Evolutionary conservation across 805 yeast genomes (phyloP).

Genomic region (Wickerhamiella dianesei): DNA sequence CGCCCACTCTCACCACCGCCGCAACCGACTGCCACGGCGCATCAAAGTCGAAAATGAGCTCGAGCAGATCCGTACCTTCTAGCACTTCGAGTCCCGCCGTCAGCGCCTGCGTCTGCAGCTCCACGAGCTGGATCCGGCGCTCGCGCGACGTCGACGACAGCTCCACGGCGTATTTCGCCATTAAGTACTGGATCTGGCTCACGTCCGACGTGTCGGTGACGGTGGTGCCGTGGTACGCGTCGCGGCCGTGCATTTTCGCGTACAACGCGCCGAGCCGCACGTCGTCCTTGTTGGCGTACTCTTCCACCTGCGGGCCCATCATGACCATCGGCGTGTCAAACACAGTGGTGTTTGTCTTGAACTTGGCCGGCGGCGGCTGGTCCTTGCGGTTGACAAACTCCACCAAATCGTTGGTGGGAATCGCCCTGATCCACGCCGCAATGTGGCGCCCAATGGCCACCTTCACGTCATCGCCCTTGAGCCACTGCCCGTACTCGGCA

Average conservation of each 20-base stretch:
- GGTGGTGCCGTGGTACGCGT: too few relatives aligned
- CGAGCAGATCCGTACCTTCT: not conserved
- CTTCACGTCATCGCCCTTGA: not conserved
- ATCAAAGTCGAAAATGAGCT: not conserved
- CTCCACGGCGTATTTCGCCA: not conserved
- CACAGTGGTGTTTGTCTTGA: not conserved
- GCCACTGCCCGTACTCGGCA: not conserved
- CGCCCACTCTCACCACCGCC: not conserved
- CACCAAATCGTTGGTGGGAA: not conserved
- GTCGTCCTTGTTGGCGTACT: too few relatives aligned
- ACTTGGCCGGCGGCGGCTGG: not conserved
- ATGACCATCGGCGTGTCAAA: too few relatives aligned
- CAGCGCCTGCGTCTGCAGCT: not conserved
- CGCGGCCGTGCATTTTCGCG: too few relatives aligned
- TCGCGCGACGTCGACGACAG: not conserved
- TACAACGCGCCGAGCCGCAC: too few relatives aligned
- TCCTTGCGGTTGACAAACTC: not conserved
- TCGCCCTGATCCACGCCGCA: not conserved
- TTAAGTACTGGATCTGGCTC: too few relatives aligned
- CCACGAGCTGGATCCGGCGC: not conserved
- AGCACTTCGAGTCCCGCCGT: not conserved
- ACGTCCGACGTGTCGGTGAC: too few relatives aligned
- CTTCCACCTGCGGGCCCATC: too few relatives aligned
- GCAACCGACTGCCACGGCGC: not conserved
- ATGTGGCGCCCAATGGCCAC: not conserved